A percentile compares a stretch with the other conserved stretches of the same genome.
Evolutionary conservation across 2,329 filamentous ascomycete species (phyloP).

Genomic region (Alternaria brassicicola): DNA sequence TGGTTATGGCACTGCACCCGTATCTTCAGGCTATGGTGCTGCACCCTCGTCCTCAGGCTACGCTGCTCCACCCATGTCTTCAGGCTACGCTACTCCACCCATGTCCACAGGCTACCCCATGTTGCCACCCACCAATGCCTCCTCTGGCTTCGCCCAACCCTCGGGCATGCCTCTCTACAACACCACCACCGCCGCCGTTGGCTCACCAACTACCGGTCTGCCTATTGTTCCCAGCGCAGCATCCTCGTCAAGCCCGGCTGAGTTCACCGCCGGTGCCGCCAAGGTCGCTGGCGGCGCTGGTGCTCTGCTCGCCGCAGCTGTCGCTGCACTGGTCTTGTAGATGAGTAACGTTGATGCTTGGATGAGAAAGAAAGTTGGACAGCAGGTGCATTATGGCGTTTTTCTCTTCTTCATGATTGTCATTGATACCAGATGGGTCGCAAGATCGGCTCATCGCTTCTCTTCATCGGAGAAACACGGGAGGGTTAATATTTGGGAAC

Average conservation of each 20-base stretch:
- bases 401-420: conserved; percentile 9
- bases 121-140: conserved; percentile 6
- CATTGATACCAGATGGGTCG: conserved; percentile 30
- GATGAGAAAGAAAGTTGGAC: background rate
- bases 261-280: conserved; percentile 27
- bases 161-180: conserved; percentile 24
- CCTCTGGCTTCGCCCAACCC: conserved; percentile 13
- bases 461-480: background rate
- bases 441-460: background rate
- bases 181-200: conserved; percentile 8
- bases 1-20: conserved; percentile 43
- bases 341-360: background rate
- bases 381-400: conserved; percentile 25
- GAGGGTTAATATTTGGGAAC: conserved; percentile 1
- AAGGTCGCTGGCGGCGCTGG: conserved; percentile 31
- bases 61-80: background rate
- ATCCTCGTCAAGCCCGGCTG: conserved; percentile 15
- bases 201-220: conserved; percentile 24
- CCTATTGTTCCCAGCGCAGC: conserved; percentile 22
- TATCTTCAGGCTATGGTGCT: background rate
- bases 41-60: background rate
- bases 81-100: background rate
- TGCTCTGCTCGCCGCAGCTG: conserved; percentile 29
- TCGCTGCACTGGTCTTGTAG: conserved; percentile 35
- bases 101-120: conserved; percentile 2